Evolutionary conservation across 331 rosid genomes (phyloP).

Genomic region (Dryas integrifolia): DNA sequence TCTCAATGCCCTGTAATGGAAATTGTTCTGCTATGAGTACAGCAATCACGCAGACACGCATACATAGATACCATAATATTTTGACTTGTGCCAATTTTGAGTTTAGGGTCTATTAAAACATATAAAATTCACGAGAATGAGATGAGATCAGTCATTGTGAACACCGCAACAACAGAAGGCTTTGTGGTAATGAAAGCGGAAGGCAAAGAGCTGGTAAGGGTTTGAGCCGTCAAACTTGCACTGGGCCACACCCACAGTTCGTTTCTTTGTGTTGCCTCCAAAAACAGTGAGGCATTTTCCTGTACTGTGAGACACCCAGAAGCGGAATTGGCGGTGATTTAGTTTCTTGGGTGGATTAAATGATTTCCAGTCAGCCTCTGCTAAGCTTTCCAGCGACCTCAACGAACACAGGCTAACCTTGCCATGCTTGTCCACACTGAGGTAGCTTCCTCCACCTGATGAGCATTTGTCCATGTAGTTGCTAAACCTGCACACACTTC

Average conservation of each 20-base stretch:
- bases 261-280: slow-evolving; percentile 25
- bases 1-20: neutral
- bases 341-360: slow-evolving; percentile 23
- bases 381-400: slow-evolving; percentile 30
- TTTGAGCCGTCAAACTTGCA: slow-evolving; percentile 43
- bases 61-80: neutral
- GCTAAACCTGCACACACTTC: slow-evolving; percentile 29
- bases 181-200: slow-evolving; percentile 46
- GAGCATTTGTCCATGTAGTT: slow-evolving; percentile 45
- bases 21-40: neutral
- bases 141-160: slow-evolving; percentile 21
- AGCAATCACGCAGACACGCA: neutral
- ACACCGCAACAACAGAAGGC: slow-evolving; percentile 47
- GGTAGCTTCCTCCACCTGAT: slow-evolving; percentile 30
- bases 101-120: neutral
- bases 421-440: slow-evolving; percentile 35
- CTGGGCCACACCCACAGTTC: slow-evolving; percentile 28
- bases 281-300: slow-evolving; percentile 42
- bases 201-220: slow-evolving; percentile 33
- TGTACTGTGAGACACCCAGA: slow-evolving; percentile 35
- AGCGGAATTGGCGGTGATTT: slow-evolving; percentile 26
- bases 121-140: neutral
- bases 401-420: slow-evolving; percentile 29
- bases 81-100: neutral
- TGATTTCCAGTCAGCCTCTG: slow-evolving; percentile 43